Conservation (phyloP, 306 rosid species). For the Castanea crenata region DNA sequence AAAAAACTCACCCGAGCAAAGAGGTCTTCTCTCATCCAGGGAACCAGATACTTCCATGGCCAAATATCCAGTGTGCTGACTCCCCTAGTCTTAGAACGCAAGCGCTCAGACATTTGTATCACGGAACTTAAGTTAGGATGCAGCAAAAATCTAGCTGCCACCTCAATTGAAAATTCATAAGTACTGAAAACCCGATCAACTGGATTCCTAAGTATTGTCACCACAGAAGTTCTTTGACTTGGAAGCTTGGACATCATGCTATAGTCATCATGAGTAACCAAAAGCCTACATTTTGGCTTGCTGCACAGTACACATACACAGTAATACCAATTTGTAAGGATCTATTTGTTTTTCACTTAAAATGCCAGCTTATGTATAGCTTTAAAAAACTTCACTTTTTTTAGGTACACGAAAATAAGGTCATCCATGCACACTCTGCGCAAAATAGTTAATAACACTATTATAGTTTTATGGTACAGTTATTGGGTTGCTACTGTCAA, state of each 20-base stretch:
- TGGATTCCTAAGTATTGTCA: slow-evolving; percentile 95
- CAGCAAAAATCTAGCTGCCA: slow-evolving; percentile 94
- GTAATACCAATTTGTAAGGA: slow-evolving; percentile 14
- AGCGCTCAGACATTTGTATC: slow-evolving; percentile 56
- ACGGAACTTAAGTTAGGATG: slow-evolving; percentile 96
- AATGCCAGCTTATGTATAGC: too few relatives aligned
- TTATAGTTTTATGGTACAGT: not conserved
- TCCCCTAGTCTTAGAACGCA: slow-evolving; percentile 64
- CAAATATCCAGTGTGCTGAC: slow-evolving; percentile 93
- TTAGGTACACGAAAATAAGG: too few relatives aligned
- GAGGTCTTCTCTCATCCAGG: slow-evolving; percentile 94
- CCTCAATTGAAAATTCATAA: slow-evolving; percentile 93
- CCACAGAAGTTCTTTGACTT: slow-evolving; percentile 80
- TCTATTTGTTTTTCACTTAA: too few relatives aligned
- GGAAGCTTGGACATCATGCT: slow-evolving; percentile 87
- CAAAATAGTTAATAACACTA: not conserved
- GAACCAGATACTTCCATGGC: slow-evolving; percentile 99
- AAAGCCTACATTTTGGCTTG: slow-evolving; percentile 71
- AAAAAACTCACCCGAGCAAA: slow-evolving; percentile 66
- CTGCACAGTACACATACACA: slow-evolving; percentile 43
- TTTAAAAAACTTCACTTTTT: too few relatives aligned
- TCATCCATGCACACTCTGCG: too few relatives aligned
- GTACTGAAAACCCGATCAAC: slow-evolving; percentile 87
- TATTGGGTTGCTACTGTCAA: not conserved
- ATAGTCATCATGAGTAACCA: slow-evolving; percentile 94